A percentile compares a stretch with the other conserved stretches of the same genome.
Evolutionary conservation across 495 filamentous ascomycete species (phyloP).

Genomic region (Podospora fimiseda): DNA sequence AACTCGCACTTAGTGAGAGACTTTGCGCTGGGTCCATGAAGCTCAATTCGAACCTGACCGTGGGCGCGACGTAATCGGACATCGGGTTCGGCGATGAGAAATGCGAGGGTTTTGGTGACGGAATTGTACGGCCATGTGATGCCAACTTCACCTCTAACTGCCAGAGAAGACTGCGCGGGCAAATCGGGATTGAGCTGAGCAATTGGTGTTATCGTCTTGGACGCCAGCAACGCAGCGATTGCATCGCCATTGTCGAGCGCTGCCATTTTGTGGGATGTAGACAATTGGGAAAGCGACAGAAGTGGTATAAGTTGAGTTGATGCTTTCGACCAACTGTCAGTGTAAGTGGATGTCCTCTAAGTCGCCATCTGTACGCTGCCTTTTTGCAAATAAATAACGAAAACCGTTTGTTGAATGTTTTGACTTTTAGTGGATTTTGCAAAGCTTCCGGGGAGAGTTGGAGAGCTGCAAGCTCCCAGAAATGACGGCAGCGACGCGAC

Average conservation of each 20-base stretch:
- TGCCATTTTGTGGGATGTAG: constrained; percentile 25
- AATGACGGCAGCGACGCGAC: constrained; percentile 15
- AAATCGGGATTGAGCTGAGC: constrained; percentile 60
- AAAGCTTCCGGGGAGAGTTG: constrained; percentile 1
- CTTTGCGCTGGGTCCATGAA: constrained; percentile 65
- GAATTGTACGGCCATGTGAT: constrained; percentile 90
- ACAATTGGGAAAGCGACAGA: neutral
- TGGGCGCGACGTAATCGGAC: constrained; percentile 70
- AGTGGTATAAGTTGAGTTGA: neutral
- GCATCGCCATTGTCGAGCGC: constrained; percentile 3
- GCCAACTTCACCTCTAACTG: constrained; percentile 59
- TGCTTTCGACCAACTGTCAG: neutral
- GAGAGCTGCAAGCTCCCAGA: constrained; percentile 5
- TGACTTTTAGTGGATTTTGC: neutral
- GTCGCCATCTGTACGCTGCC: neutral
- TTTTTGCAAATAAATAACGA: neutral
- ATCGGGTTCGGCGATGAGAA: constrained; percentile 80
- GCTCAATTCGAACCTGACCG: constrained; percentile 78
- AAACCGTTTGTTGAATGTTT: neutral
- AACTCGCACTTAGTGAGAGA: constrained; percentile 58
- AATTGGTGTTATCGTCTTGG: constrained; percentile 43
- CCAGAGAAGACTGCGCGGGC: constrained; percentile 25
- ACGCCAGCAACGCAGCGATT: constrained; percentile 11
- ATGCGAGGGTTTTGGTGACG: constrained; percentile 60
- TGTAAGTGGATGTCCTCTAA: neutral